Evolutionary conservation across 345 rosid species (phyloP), one percentile per base, ranked within the genome.

Genomic region (Eucalyptus brandiana): DNA sequence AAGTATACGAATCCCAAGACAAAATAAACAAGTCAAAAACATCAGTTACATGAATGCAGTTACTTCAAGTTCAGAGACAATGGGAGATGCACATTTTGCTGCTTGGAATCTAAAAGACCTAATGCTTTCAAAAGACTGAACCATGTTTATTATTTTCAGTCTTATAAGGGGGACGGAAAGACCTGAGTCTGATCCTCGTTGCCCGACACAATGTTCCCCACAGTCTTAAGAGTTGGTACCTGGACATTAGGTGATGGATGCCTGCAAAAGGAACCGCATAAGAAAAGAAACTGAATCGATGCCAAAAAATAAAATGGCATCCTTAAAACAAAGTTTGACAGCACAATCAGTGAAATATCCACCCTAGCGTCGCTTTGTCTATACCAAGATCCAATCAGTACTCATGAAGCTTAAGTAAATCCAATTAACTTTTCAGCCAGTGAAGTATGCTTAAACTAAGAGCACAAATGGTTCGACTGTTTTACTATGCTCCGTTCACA

Each of bases 171-270:
- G 58, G 56, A 30, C 18, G 19, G 50, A 87, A 67, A 49, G 89
- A 96, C 98, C 97, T 96, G 97, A 88, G 98, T 95, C 90, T 96
- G 98, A 92, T 93, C 92, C 92, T 96, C 98, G 87, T 96, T 96
- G 81, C 97, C 98, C 12, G 97, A 94, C 67, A 96, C 97, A 21
- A 95, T 95, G 88, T 96, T 96, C 76, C 98, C 98, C 76, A 94
- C 94, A 42, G 96, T 93, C 76, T 95, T 94, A 88, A 96, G 98
- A 51, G 97, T 96, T 72, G 98, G 96, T 87, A 95, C 92, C 87
- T 95, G 94, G 86, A 95, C 96, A 11, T 94, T 90, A 32, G 97
- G 91, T 30, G 97, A 94, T 88, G 95, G 96, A 90, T 96, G 97
- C 92, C 98, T 96, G 85, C 88, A 86, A 90, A 90, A 89, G 89